Evolutionary conservation across 345 rosid genomes (phyloP), one percentile per base, ranked within the genome.

Genomic region (Brassica incana): DNA sequence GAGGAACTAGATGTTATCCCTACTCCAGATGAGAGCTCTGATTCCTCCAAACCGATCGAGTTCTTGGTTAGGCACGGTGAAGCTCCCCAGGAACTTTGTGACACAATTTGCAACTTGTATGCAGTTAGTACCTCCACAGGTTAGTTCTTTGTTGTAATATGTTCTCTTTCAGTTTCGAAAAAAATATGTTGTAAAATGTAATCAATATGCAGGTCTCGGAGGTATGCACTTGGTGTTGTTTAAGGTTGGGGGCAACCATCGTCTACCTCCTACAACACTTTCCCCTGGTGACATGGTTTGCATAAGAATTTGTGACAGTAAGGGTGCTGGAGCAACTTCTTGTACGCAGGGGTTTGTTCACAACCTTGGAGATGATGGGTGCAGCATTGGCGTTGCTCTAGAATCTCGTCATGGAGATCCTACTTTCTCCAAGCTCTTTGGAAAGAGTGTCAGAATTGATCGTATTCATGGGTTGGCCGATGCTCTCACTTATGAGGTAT

Each of bases 231-330:
- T 92, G 76, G 94, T 95, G 69, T 67, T 87, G 87, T 95, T 95
- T 83, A 90, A 88, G 84, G 91, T 84, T 67, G 97, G 94, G 81
- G 89, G 89, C 66, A 91, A 89, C 81, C 99, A 91, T 65, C 85
- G 97, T 69, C 82, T 95, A 59, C 99, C 99, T 1, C 99, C 99
- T 11, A 92, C 95, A 3, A 90, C 90, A 27, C 94, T 92, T 77
- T 92, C 99, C 60, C 99, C 99, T 62, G 99, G 99, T 73, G 97
- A 95, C 77, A 95, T 92, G 99, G 97, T 95, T 68, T 95, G 97
- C 74, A 95, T 95, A 72, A 88, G 99, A 84, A 81, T 84, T 56
- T 95, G 94, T 25, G 92, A 95, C 79, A 88, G 90, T 69, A 89
- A 89, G 83, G 99, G 97, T 73, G 97, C 99, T 6, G 92, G 90